Percentiles rank a stretch among this genome's conserved stretches.
Conservation (phyloP, 2,329 filamentous ascomycete genomes). For the Colletotrichum plurivorum region DNA sequence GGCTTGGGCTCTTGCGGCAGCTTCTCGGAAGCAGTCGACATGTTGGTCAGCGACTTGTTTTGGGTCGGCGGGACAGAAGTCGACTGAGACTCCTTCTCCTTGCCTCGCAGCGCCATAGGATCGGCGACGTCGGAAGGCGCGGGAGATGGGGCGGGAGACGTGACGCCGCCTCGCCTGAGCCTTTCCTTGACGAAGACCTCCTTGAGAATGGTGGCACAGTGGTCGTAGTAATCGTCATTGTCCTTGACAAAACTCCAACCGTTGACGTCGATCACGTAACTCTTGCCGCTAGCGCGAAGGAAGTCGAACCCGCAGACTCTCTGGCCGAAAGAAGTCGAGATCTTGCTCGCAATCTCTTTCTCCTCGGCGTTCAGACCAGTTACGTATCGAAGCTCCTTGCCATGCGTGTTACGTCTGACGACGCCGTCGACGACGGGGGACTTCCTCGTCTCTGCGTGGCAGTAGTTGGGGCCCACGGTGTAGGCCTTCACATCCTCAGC, state of each 20-base stretch:
- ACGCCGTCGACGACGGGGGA: constrained; percentile 97
- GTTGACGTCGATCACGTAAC: constrained; percentile 98
- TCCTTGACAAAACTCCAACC: constrained; percentile 99
- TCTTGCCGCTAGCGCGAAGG: constrained; percentile 87
- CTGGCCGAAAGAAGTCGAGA: constrained; percentile 93
- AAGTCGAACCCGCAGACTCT: constrained; percentile 97
- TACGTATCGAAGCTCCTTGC: constrained; percentile 96
- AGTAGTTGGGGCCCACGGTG: constrained; percentile 92
- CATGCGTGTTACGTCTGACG: constrained; percentile 95
- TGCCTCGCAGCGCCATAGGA: constrained; percentile 50
- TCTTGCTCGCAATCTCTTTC: constrained; percentile 87
- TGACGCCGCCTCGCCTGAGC: constrained; percentile 73
- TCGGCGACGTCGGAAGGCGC: constrained; percentile 57
- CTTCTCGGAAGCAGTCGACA: constrained; percentile 31
- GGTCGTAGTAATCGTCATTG: constrained; percentile 98
- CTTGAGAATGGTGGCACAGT: constrained; percentile 86
- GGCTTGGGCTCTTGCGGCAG: constrained; percentile 37
- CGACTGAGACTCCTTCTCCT: constrained; percentile 55
- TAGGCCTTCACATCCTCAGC: constrained; percentile 99
- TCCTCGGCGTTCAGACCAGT: constrained; percentile 87
- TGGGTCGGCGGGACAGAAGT: constrained; percentile 27
- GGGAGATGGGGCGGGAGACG: constrained; percentile 66
- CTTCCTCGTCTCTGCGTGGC: constrained; percentile 96
- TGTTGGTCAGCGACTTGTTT: constrained; percentile 32
- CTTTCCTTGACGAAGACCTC: constrained; percentile 91